Conservation (phyloP, 306 rosid species). For the Trichosanthes cucumerina region DNA sequence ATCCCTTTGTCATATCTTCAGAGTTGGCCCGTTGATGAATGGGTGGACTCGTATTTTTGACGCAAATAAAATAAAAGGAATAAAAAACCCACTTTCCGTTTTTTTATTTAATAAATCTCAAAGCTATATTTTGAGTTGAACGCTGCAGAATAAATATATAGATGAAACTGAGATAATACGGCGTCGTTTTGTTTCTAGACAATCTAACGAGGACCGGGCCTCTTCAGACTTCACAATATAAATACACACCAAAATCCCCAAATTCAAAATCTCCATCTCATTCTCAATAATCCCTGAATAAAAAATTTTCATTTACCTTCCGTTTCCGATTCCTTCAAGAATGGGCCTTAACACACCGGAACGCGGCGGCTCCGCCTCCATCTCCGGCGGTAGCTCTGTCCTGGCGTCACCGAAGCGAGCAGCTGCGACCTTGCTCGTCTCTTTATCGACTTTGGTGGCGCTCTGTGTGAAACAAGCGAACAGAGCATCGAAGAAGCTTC, state of each 20-base stretch:
- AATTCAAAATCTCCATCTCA: not conserved
- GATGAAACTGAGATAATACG: not conserved
- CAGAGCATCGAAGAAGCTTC: constrained; percentile 6
- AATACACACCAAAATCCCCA: not conserved
- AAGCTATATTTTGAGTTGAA: not conserved
- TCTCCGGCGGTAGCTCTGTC: not conserved
- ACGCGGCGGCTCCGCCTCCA: not conserved
- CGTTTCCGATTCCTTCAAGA: not conserved
- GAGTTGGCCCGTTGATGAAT: not conserved
- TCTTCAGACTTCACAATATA: not conserved
- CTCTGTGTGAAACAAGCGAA: constrained; percentile 29
- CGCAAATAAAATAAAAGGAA: not conserved
- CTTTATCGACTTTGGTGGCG: constrained; percentile 32
- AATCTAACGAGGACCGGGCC: not conserved
- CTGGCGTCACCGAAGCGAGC: constrained; percentile 4
- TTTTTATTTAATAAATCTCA: not conserved
- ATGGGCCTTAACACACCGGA: not conserved
- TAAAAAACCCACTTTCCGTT: not conserved
- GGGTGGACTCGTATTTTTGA: not conserved
- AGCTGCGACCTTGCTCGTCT: constrained; percentile 11
- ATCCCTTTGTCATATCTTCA: not conserved
- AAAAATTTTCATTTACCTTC: not conserved
- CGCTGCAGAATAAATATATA: not conserved
- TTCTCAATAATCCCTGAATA: not conserved
- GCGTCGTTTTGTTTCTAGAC: not conserved